Percentiles rank a stretch among this genome's conserved stretches.
phyloP scores from a whole-genome alignment of 2,329 filamentous ascomycete genomes.

The Phaeosphaeriaceae sp. region DNA sequence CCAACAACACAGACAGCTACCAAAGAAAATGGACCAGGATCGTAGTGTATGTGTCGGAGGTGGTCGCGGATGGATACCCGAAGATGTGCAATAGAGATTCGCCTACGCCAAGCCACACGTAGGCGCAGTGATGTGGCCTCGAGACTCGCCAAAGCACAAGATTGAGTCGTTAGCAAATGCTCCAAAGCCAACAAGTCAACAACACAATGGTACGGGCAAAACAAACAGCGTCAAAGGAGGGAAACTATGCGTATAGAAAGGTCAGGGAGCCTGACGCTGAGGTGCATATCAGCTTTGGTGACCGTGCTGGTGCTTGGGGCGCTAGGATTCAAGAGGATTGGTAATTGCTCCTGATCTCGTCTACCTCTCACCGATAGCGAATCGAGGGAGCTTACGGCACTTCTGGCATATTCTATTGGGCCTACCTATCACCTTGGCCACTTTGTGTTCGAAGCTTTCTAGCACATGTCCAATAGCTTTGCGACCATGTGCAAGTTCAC shows the following conservation, averaged over 20 bases:
- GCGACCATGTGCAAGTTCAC: no score
- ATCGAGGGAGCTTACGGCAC: constrained; percentile 2
- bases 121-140: constrained; percentile 44
- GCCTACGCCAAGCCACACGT: constrained; percentile 45
- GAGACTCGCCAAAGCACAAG: constrained; percentile 30
- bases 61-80: constrained; percentile 30
- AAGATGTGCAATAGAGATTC: constrained; percentile 41
- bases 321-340: constrained; percentile 43
- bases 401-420: not conserved
- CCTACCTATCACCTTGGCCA: no score
- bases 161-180: constrained; percentile 18
- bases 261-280: constrained; percentile 35
- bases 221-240: constrained; percentile 10
- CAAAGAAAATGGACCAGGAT: constrained; percentile 9
- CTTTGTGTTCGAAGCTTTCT: no score
- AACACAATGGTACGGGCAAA: constrained; percentile 6
- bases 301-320: constrained; percentile 42
- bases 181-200: not conserved
- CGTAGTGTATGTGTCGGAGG: constrained; percentile 14
- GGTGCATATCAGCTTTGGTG: constrained; percentile 36
- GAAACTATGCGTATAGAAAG: constrained; percentile 13
- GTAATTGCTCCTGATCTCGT: constrained; percentile 34
- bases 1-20: constrained; percentile 16
- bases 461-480: no score
- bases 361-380: constrained; percentile 12